Base-by-base conservation (phyloP, 768 basidiomycete species). In the Russula abietina region DNA sequence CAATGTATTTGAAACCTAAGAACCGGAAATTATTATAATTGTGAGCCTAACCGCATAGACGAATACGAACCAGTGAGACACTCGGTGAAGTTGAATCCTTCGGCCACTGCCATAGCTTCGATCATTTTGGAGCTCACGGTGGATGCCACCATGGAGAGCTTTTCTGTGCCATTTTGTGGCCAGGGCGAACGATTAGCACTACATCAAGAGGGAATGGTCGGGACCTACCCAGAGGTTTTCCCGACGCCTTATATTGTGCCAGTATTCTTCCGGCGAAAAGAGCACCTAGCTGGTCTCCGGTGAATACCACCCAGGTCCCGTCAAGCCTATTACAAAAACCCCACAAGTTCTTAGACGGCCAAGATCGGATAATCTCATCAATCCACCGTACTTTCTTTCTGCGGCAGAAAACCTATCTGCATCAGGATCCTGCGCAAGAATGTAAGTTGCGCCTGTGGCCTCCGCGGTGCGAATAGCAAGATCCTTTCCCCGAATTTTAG, bases 121-220 rank as follows among this genome's bases (percentile, higher is more conserved):
- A 94, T 74, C 91, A 95, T 91, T 74, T 91, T 93, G 16, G 90
- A 93, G 70, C 91, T 93, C 17, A 95, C 93, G 5, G 91, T 90
- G 1, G 92, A 93, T 5, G 89, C 91, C 7, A 93, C 86, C 84
- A 95, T 89, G 2, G 87, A 91, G 7, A 93, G 75, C 68, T 84
- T 86, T 5, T 81, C 81, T 75, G 77, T 14, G 71, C 3, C 79
- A 78, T 59, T 84, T 83, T 7, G 79, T 62, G 22, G 71, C 41
- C n/a, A 14, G 19, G n/a, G 33, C 17, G 16, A 26, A 38, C 43
- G 11, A 46, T 39, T 14, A 24, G 56, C 11, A 22, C 33, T 8
- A 33, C 11, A 32, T 38, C 39, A 16, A 43, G 30, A 24, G 26
- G 24, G 14, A 48, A 32, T 26, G 22, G 12, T 9, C 5, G 49